phyloP scores from a whole-genome alignment of 192 early-diverging fungal species.

The Linderina pennispora region DNA sequence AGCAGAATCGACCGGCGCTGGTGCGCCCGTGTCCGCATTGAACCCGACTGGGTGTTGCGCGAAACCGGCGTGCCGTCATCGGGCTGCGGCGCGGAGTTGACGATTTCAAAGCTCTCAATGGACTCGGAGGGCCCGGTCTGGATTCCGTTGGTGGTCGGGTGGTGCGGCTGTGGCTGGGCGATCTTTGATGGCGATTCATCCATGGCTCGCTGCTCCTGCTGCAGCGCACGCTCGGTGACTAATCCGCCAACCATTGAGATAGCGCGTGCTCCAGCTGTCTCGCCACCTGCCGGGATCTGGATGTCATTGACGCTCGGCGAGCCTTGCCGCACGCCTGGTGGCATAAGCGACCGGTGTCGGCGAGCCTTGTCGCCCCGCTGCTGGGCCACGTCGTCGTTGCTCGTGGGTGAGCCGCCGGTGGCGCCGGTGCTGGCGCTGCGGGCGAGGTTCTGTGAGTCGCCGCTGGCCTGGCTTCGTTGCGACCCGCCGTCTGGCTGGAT shows the following conservation, averaged over 20 bases:
- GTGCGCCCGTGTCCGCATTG: conserved; percentile 4
- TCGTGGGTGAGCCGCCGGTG: no score
- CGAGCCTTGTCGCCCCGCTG: conserved; percentile 9
- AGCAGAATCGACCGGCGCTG: conserved; percentile 37
- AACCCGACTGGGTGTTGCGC: conserved; percentile 14
- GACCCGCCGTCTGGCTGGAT: conserved; percentile 32
- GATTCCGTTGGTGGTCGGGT: not conserved
- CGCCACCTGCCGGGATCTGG: conserved; percentile 1
- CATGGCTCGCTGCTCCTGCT: conserved; percentile 7
- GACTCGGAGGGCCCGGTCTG: conserved; percentile 2
- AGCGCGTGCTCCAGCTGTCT: conserved; percentile 6
- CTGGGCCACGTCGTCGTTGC: no score
- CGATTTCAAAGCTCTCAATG: conserved; percentile 30
- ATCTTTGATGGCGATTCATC: no score
- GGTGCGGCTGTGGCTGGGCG: not conserved
- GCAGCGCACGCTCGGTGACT: conserved; percentile 3
- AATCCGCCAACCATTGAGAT: conserved; percentile 28
- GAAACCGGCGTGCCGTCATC: conserved; percentile 5
- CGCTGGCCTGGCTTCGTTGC: conserved; percentile 3
- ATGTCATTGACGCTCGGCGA: conserved; percentile 1
- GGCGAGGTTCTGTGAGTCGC: not conserved
- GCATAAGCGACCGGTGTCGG: conserved; percentile 33
- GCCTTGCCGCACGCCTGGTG: conserved; percentile 8
- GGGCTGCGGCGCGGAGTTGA: conserved; percentile 14
- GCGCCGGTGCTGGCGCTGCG: not conserved